These are phyloP conservation scores for Ophiostoma ulmi DNA, from an alignment of 2,329 filamentous ascomycete genomes.

Conservation along the genomic window DNA sequence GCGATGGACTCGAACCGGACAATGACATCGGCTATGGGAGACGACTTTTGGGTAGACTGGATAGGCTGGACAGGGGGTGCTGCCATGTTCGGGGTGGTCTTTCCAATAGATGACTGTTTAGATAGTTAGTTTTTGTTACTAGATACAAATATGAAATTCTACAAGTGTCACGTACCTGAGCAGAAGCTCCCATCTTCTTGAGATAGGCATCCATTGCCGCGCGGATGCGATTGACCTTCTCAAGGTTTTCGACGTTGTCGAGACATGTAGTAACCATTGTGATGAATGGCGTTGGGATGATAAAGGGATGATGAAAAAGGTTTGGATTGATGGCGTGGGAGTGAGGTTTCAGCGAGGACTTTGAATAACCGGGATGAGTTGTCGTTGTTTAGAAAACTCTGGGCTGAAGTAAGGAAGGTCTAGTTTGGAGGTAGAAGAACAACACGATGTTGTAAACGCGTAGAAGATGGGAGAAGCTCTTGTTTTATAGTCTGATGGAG, in stretches of 20 bases:
- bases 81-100: background rate
- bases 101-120: background rate
- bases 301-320: no score
- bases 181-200: background rate
- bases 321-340: background rate
- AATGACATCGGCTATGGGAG: background rate
- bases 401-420: no score
- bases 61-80: background rate
- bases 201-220: background rate
- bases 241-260: background rate
- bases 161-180: background rate
- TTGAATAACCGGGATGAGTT: background rate
- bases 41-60: background rate
- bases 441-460: no score
- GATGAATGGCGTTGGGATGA: background rate
- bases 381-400: no score
- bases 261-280: background rate
- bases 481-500: background rate
- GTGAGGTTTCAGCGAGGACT: background rate
- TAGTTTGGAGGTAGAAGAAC: no score
- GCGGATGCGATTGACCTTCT: background rate
- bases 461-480: background rate
- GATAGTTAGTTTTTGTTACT: background rate
- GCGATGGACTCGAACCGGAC: slow-evolving; percentile 23
- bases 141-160: background rate